Evolutionary conservation across 192 early-diverging fungal species (phyloP), one percentile per base, ranked within the genome.

Genomic region (Phycomyces nitens): DNA sequence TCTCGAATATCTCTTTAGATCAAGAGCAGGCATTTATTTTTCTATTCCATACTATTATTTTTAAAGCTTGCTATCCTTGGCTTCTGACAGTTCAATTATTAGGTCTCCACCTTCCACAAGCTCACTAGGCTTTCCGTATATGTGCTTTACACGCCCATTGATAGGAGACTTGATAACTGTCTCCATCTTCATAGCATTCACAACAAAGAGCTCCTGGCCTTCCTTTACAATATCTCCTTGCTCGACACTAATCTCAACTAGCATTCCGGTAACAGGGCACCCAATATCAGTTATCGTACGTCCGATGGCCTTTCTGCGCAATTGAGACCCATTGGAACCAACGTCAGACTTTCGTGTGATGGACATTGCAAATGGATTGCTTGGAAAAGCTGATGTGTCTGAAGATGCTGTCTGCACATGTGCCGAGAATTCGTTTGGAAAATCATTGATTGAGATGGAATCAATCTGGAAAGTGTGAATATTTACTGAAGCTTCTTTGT

Each of bases 101-200:
- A 77, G 55, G 55, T 77, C 62, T 39, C 70, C 62, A 56, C 26
- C 56, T 55, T 69, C 71, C 38, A 77, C 64, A 42, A 77, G 57
- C 12, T 77, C 75, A 41, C 58, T 60, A 14, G 64, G 57, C 21
- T 62, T 52, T 38, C 66, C 72, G 44, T 51, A 60, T 4, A 68
- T 42, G 10, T 39, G 53, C 23, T 54, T 24, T 11, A 69, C 66
- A 27, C 58, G 34, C 11, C 66, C 72, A 41, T 27, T 0, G 9
- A 64, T 39, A 11, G 54, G 47, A 21, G 62, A 42, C 49, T 68
- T 68, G n/a, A 74, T 53, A 5, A 68, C 66, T 1, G 66, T 74
- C 43, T 74, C 72, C 72, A 74, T 74, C 29, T 74, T 74, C 72
- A 74, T 74, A 4, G 72, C 72, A 15, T 60, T 74, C 22, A 74